phyloP scores from a whole-genome alignment of 768 basidiomycete species.

The Boletus rubroflammeus region DNA sequence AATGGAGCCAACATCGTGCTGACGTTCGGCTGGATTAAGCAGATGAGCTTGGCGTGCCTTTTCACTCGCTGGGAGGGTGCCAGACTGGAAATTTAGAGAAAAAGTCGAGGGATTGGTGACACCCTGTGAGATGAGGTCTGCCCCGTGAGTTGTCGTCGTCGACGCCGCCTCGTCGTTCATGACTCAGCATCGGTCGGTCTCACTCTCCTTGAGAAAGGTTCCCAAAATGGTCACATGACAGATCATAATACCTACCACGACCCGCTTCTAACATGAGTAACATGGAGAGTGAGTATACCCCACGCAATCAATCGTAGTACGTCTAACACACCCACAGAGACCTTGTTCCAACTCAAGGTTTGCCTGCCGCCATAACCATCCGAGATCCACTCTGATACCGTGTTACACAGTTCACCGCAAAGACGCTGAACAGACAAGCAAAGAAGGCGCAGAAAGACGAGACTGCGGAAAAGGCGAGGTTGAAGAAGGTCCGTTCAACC shows the following conservation, averaged over 20 bases:
- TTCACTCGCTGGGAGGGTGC: not conserved
- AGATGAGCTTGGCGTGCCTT: not conserved
- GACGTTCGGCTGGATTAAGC: conserved; percentile 5
- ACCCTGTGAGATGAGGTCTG: not conserved
- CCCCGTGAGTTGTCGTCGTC: not conserved
- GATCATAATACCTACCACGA: not conserved
- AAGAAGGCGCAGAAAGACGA: conserved; percentile 99
- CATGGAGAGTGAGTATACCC: conserved; percentile 74
- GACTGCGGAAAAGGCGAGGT: conserved; percentile 74
- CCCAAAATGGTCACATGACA: conserved; percentile 11
- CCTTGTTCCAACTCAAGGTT: conserved; percentile 98
- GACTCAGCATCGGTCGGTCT: no score
- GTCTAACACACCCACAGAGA: conserved; percentile 54
- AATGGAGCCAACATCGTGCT: conserved; percentile 31
- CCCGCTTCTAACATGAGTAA: conserved; percentile 57
- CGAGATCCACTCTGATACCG: conserved; percentile 11
- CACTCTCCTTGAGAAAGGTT: not conserved
- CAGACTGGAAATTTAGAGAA: not conserved
- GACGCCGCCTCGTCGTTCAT: not conserved
- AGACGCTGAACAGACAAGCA: conserved; percentile 89
- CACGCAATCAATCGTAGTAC: not conserved
- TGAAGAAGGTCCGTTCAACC: conserved; percentile 76
- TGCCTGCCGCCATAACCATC: conserved; percentile 13
- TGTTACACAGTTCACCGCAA: conserved; percentile 84
- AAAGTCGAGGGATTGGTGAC: no score